These are phyloP conservation scores for Xylariaceae sp. DNA, from an alignment of 2,329 filamentous ascomycete genomes.

Conservation along the genomic window DNA sequence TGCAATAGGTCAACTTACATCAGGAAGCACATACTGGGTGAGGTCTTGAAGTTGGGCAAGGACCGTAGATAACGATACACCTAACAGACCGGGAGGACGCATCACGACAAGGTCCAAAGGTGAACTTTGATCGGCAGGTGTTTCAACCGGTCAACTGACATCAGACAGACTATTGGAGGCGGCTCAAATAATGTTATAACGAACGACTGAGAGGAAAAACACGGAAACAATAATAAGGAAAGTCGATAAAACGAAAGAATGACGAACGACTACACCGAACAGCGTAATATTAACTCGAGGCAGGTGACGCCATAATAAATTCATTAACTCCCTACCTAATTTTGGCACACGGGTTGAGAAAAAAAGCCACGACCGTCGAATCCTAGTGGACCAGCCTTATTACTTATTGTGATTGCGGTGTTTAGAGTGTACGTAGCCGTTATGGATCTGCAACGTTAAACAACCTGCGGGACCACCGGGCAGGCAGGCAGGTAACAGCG, in stretches of 20 bases:
- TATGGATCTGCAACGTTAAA: neutral
- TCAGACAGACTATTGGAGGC: neutral
- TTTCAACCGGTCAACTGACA: constrained; percentile 1
- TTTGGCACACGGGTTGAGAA: neutral
- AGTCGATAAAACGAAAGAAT: neutral
- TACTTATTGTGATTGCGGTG: neutral
- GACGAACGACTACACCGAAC: neutral
- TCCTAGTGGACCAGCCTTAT: neutral
- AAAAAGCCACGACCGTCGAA: neutral
- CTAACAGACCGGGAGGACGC: constrained; percentile 15
- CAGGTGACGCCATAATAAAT: neutral
- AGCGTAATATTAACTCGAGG: neutral
- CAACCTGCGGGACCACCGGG: neutral
- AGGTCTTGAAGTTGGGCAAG: constrained; percentile 19
- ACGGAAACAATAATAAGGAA: neutral
- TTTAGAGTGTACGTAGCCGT: neutral
- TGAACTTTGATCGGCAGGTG: constrained; percentile 4
- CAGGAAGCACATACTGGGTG: constrained; percentile 28
- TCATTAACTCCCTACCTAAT: neutral
- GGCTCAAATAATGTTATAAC: neutral
- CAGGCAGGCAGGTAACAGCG: no score
- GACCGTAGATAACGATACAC: constrained; percentile 12
- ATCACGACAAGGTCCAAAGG: constrained; percentile 17
- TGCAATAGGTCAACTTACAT: constrained; percentile 22
- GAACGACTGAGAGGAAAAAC: neutral